These are phyloP conservation scores for Acer negundo DNA, from an alignment of 345 rosid species.

Conservation along the genomic window DNA sequence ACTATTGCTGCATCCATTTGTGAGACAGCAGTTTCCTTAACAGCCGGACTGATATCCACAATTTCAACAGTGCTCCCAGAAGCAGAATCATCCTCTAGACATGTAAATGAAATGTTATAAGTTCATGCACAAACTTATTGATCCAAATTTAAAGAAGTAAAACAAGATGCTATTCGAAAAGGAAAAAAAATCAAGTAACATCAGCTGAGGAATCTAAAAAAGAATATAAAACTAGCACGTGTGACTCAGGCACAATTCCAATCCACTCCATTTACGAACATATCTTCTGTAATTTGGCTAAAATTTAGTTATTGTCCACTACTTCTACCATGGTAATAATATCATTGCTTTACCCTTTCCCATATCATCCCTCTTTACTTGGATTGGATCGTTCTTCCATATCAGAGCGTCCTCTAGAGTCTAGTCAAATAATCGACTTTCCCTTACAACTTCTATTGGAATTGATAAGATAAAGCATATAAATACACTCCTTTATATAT, in stretches of 20 bases:
- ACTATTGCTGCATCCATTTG: constrained; percentile 93
- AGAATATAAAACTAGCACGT: not conserved
- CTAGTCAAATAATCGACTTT: not conserved
- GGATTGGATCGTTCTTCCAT: not conserved
- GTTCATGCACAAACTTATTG: not conserved
- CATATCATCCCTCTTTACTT: not conserved
- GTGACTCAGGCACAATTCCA: not conserved
- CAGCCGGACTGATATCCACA: constrained; percentile 67
- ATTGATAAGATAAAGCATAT: not conserved
- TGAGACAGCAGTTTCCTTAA: constrained; percentile 60
- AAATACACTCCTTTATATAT: not conserved
- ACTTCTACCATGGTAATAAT: not conserved
- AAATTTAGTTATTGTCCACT: not conserved
- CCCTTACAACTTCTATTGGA: not conserved
- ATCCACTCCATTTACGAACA: not conserved
- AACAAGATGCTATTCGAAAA: not conserved
- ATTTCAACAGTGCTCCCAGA: constrained; percentile 50
- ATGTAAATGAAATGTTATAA: constrained; percentile 9
- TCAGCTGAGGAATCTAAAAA: not conserved
- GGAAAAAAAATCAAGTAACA: not conserved
- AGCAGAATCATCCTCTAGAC: constrained; percentile 74
- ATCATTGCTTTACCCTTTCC: not conserved
- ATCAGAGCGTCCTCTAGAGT: not conserved
- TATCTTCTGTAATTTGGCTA: not conserved
- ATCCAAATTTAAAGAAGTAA: not conserved